Percentiles rank a stretch among this genome's conserved stretches.
Evolutionary conservation across 129 eudicot species (phyloP).

Genomic region (Daucus carota): DH1_v3.0 NC_030383.2:43692501-43693000

Average conservation of each 20-base stretch:
- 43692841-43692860: slow-evolving; percentile 47
- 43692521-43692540: slow-evolving; percentile 28
- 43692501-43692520: slow-evolving; percentile 34
- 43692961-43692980: background rate
- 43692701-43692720: background rate
- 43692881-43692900: slow-evolving; percentile 28
- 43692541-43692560: slow-evolving; percentile 34
- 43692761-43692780: slow-evolving; percentile 39
- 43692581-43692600: slow-evolving; percentile 29
- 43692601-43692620: slow-evolving; percentile 36
- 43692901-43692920: slow-evolving; percentile 41
- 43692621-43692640: slow-evolving; percentile 48
- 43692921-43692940: slow-evolving; percentile 28
- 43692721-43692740: background rate
- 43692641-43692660: slow-evolving; percentile 43
- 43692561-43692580: slow-evolving; percentile 29
- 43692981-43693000: background rate
- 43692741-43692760: background rate
- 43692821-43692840: slow-evolving; percentile 36
- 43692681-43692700: background rate
- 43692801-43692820: slow-evolving; percentile 42
- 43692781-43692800: slow-evolving; percentile 44
- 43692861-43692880: slow-evolving; percentile 34
- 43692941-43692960: background rate
- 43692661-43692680: background rate